Percentiles rank a stretch among this genome's conserved stretches.
These are phyloP conservation scores for Aspergillus neotritici DNA, from an alignment of 2,329 filamentous ascomycete genomes.

Conservation along the genomic window DNA sequence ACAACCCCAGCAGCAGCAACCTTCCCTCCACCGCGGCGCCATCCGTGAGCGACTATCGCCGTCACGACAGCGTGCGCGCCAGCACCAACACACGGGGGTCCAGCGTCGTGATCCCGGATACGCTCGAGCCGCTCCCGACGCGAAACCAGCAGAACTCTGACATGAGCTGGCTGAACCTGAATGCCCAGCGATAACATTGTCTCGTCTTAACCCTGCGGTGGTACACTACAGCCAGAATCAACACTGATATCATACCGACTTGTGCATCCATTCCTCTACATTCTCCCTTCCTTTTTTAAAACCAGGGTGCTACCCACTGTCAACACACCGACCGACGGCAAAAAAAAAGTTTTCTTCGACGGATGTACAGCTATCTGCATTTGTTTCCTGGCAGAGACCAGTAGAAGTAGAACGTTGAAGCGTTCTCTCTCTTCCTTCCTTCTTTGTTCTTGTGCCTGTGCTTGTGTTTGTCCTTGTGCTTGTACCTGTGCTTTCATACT, in stretches of 20 bases:
- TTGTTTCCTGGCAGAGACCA: too few relatives aligned
- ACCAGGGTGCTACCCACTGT: not conserved
- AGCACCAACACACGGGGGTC: constrained; percentile 24
- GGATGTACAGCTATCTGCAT: constrained; percentile 10
- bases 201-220: too few relatives aligned
- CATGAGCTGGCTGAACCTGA: constrained; percentile 42
- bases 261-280: too few relatives aligned
- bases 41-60: constrained; percentile 10
- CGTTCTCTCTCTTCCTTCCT: constrained; percentile 1
- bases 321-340: not conserved
- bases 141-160: constrained; percentile 31
- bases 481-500: too few relatives aligned
- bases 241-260: not conserved
- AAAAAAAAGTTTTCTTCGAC: constrained; percentile 5
- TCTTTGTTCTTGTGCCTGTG: not conserved
- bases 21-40: constrained; percentile 14
- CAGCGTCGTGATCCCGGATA: constrained; percentile 30
- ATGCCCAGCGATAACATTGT: constrained; percentile 21
- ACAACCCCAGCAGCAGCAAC: constrained; percentile 22
- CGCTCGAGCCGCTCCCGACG: constrained; percentile 19
- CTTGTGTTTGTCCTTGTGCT: too few relatives aligned
- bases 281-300: constrained; percentile 3
- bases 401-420: constrained; percentile 9
- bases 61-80: constrained; percentile 13
- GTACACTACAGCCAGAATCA: not conserved